phyloP scores from a whole-genome alignment of 441 rosid genomes.

The Oxalis stricta region DNA sequence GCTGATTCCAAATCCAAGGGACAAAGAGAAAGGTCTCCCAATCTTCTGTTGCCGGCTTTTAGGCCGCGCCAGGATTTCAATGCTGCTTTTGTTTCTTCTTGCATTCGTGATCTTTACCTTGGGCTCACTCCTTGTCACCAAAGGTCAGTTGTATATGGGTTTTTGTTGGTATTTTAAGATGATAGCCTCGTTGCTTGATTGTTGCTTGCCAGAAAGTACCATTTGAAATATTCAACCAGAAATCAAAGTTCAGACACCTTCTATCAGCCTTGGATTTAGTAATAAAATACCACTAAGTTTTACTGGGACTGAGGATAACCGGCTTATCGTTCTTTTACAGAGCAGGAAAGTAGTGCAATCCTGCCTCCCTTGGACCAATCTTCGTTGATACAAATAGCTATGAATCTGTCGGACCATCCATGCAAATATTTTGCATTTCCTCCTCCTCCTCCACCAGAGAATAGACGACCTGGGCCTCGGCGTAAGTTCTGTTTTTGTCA shows the following conservation, averaged over 20 bases:
- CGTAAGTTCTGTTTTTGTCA: conserved; percentile 36
- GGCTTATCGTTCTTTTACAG: conserved; percentile 5
- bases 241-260: background rate
- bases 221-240: conserved; percentile 19
- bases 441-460: conserved; percentile 69
- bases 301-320: conserved; percentile 2
- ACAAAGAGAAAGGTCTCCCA: conserved; percentile 46
- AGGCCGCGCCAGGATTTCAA: conserved; percentile 45
- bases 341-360: conserved; percentile 12
- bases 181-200: background rate
- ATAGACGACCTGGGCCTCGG: conserved; percentile 61
- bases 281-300: conserved; percentile 9
- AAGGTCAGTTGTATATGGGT: conserved; percentile 29
- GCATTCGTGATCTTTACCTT: conserved; percentile 50
- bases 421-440: conserved; percentile 57
- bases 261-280: too few relatives aligned
- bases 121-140: conserved; percentile 49
- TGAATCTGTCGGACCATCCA: conserved; percentile 23
- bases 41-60: conserved; percentile 35
- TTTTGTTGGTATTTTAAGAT: background rate
- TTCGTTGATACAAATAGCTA: too few relatives aligned
- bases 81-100: conserved; percentile 47
- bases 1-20: conserved; percentile 36
- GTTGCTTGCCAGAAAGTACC: conserved; percentile 29
- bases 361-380: conserved; percentile 5